Evolutionary conservation across 1,284 basidiomycete species (phyloP).

Genomic region (Trichosporon coremiiforme): DNA sequence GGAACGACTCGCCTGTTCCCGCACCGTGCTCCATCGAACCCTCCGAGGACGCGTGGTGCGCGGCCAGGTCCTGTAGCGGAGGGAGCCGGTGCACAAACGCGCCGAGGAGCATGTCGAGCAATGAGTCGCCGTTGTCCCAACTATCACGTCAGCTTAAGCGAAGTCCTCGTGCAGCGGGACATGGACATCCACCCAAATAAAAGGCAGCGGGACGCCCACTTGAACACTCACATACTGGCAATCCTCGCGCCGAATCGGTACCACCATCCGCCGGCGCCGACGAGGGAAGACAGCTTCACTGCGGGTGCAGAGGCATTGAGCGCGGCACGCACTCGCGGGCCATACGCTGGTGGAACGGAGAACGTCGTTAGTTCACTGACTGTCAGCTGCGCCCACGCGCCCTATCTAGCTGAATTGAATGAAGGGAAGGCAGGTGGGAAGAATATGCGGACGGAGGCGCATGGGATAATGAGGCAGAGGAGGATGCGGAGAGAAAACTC

Average conservation of each 20-base stretch:
- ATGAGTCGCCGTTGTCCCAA: conserved; percentile 27
- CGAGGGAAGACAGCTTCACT: conserved; percentile 74
- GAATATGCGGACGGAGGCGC: too few relatives aligned
- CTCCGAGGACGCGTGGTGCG: conserved; percentile 74
- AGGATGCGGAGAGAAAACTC: conserved; percentile 37
- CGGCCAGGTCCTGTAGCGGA: conserved; percentile 85
- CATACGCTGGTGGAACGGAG: conserved; percentile 74
- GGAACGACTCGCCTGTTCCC: conserved; percentile 67
- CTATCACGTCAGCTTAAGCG: conserved; percentile 18
- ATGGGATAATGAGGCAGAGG: too few relatives aligned
- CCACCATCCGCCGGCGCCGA: conserved; percentile 84
- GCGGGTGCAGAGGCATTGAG: conserved; percentile 79
- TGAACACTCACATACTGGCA: conserved; percentile 57
- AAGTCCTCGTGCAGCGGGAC: too few relatives aligned
- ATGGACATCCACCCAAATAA: background rate
- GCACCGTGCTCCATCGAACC: conserved; percentile 54
- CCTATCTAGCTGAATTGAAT: too few relatives aligned
- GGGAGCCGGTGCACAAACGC: conserved; percentile 76
- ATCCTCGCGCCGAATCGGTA: conserved; percentile 83
- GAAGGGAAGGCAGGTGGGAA: too few relatives aligned
- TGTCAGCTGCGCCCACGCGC: too few relatives aligned
- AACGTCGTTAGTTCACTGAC: conserved; percentile 80
- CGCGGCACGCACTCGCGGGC: conserved; percentile 73
- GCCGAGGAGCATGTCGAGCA: conserved; percentile 66
- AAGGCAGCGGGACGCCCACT: background rate